Conservation (phyloP, 225 moss, liverwort and hornwort species). For the Neckera pumila region DNA sequence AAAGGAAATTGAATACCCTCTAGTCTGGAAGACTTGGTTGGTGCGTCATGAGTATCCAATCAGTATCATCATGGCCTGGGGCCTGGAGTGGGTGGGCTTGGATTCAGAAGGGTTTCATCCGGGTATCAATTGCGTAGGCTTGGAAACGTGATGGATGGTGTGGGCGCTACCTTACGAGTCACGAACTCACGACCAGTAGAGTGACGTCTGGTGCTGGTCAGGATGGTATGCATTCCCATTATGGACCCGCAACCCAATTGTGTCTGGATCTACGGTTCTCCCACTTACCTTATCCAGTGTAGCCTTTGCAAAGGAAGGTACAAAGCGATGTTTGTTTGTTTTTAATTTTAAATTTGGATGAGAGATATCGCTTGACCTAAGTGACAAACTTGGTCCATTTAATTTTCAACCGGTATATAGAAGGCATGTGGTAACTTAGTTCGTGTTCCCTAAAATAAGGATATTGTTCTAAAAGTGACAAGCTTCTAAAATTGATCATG, state of each 20-base stretch:
- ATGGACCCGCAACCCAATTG: neutral
- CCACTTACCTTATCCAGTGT: neutral
- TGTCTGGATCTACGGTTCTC: neutral
- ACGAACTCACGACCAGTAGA: too few species aligned
- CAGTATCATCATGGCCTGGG: neutral
- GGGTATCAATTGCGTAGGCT: neutral
- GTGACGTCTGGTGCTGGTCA: neutral
- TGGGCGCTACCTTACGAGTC: neutral
- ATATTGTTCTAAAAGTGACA: too few species aligned
- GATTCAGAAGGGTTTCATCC: rapidly evolving
- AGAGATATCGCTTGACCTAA: neutral
- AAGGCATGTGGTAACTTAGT: neutral
- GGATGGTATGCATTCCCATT: neutral
- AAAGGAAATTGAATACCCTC: too few species aligned
- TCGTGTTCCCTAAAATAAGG: neutral
- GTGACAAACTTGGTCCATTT: too few species aligned
- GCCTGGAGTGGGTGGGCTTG: rapidly evolving
- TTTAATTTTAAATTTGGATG: neutral
- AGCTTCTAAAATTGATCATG: too few species aligned
- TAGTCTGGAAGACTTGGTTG: neutral
- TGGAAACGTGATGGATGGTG: neutral
- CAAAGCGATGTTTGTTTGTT: too few species aligned
- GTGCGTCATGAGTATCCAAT: neutral
- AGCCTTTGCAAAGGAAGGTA: neutral
- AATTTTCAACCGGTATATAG: neutral